Base-by-base conservation (phyloP, 495 filamentous ascomycete species). In the Penicillium salamii region DNA sequence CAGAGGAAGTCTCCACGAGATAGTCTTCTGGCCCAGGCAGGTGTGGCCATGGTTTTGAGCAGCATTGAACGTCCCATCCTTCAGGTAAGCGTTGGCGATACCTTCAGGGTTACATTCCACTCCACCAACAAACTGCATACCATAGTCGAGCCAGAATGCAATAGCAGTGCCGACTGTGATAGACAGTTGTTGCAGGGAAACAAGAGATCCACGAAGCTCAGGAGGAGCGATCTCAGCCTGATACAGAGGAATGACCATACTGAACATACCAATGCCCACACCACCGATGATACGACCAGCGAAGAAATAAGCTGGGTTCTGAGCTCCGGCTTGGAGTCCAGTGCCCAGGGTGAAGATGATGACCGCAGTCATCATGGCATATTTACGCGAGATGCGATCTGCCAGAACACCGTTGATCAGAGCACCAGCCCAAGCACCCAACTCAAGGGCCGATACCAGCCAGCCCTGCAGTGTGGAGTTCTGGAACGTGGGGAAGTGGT, bases 391-490 rank as follows among this genome's bases (percentile, higher is more conserved):
- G 31, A 88, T 70, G 14, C 77, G 76, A 67, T 92, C 88, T 23
- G 87, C 87, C 14, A 92, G 66, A 59, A 87, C 85, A 19, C 86
- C 87, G 43, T 82, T 87, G 50, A 87, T 80, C 36, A 92, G 73
- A 7, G 86, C 83, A 37, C 89, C 89, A 33, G 88, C 57, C 87
- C 87, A 91, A 40, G 88, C 89, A 57, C 89, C 89, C 7, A 93
- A 79, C 62, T 91, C 87, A 53, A 92, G 78, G 53, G 90, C 89
- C 9, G 88, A 75, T 2, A 87, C 87, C 20, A 90, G 64, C 83
- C 86, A 89, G 36, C 86, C 87, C 65, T 88, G 87, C 20, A 68
- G 81, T 6, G 83, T 84, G 57, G 81, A 75, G 38, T 80, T 78
- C 79, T 84, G 84, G 23, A 67, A 56, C 8, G 36, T 23, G 17